These are phyloP conservation scores for Imleria badia DNA, from an alignment of 768 basidiomycete genomes.

Conservation along the genomic window DNA sequence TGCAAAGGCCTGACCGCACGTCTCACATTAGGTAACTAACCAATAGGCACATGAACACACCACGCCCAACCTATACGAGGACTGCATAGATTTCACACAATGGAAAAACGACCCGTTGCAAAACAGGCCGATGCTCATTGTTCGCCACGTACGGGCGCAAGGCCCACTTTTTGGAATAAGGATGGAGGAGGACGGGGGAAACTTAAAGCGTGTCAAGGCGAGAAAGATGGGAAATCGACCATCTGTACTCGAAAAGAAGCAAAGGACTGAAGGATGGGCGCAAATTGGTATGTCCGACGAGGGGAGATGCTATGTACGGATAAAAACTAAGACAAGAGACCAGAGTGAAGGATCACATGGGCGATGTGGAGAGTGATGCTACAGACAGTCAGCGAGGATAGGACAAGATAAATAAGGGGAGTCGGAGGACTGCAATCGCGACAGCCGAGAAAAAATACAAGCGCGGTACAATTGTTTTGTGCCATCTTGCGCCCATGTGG, in stretches of 20 bases:
- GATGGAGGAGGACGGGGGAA: too few relatives aligned
- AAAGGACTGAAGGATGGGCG: not conserved
- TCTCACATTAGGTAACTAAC: too few relatives aligned
- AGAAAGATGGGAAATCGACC: not conserved
- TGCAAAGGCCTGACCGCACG: too few relatives aligned
- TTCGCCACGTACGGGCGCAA: too few relatives aligned
- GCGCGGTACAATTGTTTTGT: not conserved
- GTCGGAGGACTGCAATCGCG: not conserved
- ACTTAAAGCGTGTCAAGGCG: not conserved
- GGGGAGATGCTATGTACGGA: not conserved
- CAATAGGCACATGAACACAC: too few relatives aligned
- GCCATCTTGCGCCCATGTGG: too few relatives aligned
- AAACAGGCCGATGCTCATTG: too few relatives aligned
- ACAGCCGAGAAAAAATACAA: conserved; percentile 1
- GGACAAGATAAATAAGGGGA: not conserved
- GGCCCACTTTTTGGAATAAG: too few relatives aligned
- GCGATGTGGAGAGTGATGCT: not conserved
- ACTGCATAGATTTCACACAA: too few relatives aligned
- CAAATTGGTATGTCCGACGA: not conserved
- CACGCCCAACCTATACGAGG: too few relatives aligned
- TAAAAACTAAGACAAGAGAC: not conserved
- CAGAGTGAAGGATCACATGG: not conserved
- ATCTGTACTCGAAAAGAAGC: not conserved
- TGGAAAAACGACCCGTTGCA: too few relatives aligned
- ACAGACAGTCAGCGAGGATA: not conserved